Percentiles rank a stretch among this genome's conserved stretches.
phyloP scores from a whole-genome alignment of 257 asterid genomes.

The Vinca minor region DNA sequence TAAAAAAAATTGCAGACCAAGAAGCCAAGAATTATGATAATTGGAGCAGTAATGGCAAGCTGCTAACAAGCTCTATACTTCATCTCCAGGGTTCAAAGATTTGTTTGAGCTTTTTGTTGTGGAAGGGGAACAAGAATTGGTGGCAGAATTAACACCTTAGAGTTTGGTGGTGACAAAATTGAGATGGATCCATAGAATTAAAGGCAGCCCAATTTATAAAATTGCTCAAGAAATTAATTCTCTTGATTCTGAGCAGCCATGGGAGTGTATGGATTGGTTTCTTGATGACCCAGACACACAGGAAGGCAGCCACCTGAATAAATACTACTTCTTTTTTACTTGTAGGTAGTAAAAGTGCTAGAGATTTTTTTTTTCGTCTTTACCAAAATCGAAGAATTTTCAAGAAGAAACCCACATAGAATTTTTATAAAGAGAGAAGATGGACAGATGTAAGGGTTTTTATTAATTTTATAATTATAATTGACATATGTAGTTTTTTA shows the following conservation, averaged over 20 bases:
- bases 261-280: constrained; percentile 73
- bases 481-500: too few species aligned
- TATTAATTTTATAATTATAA: too few species aligned
- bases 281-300: constrained; percentile 40
- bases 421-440: too few species aligned
- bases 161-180: constrained; percentile 65
- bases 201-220: constrained; percentile 61
- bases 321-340: too few species aligned
- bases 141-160: constrained; percentile 66
- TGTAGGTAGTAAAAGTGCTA: too few species aligned
- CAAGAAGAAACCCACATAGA: too few species aligned
- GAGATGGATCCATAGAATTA: constrained; percentile 90
- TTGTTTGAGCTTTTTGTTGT: constrained; percentile 52
- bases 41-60: constrained; percentile 95
- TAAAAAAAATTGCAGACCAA: constrained; percentile 44
- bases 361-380: too few species aligned
- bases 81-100: constrained; percentile 22
- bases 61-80: constrained; percentile 59
- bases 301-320: too few species aligned
- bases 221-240: constrained; percentile 43
- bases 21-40: constrained; percentile 59
- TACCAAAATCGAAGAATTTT: too few species aligned
- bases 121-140: constrained; percentile 79
- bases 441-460: too few species aligned
- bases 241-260: constrained; percentile 49